Conservation (phyloP, 176 grass and related monocot genomes). For the Phyllostachys edulis region DNA sequence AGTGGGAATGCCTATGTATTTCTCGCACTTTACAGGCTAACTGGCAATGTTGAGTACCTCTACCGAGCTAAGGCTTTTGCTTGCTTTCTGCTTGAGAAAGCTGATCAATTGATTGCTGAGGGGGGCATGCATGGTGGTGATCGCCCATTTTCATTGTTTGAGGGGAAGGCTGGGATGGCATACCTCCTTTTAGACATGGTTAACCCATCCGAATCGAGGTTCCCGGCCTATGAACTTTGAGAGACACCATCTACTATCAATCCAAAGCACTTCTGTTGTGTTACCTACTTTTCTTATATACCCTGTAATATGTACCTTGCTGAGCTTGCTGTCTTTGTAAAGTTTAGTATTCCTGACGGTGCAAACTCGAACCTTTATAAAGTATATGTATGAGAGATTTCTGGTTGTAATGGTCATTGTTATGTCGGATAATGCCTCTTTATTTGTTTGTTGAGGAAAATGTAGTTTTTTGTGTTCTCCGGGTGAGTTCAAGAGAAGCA, state of each 20-base stretch:
- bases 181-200: conserved; percentile 83
- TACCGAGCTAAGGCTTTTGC: conserved; percentile 85
- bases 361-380: conserved; percentile 5
- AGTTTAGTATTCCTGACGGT: conserved; percentile 3
- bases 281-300: conserved; percentile 2
- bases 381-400: neutral
- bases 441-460: neutral
- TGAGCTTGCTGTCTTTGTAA: conserved; percentile 21
- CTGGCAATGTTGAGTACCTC: conserved; percentile 63
- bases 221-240: conserved; percentile 82
- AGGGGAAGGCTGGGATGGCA: conserved; percentile 87
- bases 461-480: neutral
- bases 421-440: neutral
- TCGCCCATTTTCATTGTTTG: conserved; percentile 81
- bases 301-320: neutral
- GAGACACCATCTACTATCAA: neutral
- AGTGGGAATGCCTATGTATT: conserved; percentile 81
- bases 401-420: neutral
- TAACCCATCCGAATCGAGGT: conserved; percentile 58
- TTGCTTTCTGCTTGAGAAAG: conserved; percentile 70
- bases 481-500: neutral
- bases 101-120: conserved; percentile 57
- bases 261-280: neutral
- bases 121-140: conserved; percentile 80
- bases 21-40: conserved; percentile 68